Evolutionary conservation across 2,329 filamentous ascomycete species (phyloP), one percentile per base, ranked within the genome.

Genomic region (Dactylellina cionopaga): DNA sequence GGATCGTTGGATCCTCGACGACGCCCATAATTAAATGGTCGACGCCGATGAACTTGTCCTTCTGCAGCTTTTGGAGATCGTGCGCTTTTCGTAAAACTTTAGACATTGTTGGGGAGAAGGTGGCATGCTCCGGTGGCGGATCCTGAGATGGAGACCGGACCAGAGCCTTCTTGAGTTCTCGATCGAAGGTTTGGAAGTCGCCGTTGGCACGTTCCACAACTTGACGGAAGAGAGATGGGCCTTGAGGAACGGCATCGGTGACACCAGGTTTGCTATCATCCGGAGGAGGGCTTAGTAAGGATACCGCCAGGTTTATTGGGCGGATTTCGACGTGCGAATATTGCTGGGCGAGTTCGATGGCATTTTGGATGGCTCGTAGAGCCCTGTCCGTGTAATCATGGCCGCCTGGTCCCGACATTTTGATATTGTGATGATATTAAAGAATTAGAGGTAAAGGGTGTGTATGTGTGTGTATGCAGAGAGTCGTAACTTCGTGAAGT

Each of bases 21-120:
- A 97, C 84, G 1, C 91, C 89, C 74, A 89, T 89, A 78, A 99
- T 97, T 55, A 99, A 85, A 80, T 99, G 95, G 81, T 98, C 95
- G 70, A 98, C 89, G 39, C 94, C 95, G 75, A 99, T 91, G 81
- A 89, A 99, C 75, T 88, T 92, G 80, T 99, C 95, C 78, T 97
- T 98, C 78, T 99, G 95, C n/a, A 93, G 92, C 83, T 96, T 96
- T 77, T 96, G 94, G 60, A 99, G 82, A 29, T 98, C 92, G 80
- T 91, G 89, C 1, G 95, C 92, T 76, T 91, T 88, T 76, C 92
- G 87, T 55, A 99, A 85, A 65, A 97, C 86, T 76, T 90, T 91
- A 74, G 89, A 88, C 81, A 98, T 93, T 6, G 88, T 84, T 0
- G 92, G 92, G 9, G 93, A 89, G 77, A 96, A 88, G 60, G 91